Conservation (phyloP, 176 grass and related monocot genomes). For the Bonia amplexicaulis region DNA sequence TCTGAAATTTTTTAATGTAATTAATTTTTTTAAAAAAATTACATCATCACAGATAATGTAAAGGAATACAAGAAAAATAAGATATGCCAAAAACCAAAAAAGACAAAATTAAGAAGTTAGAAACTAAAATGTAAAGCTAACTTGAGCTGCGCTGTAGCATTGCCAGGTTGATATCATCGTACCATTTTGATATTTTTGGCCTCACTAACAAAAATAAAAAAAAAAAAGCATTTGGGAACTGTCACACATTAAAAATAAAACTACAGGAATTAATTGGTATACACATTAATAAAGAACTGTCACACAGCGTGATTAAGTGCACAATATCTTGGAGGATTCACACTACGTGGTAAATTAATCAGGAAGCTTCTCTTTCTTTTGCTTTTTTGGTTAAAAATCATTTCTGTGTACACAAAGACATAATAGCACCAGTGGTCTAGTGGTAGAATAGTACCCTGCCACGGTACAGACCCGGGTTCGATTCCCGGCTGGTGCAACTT, state of each 20-base stretch:
- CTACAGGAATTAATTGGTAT: no score
- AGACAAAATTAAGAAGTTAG: no score
- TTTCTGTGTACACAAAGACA: fast-evolving
- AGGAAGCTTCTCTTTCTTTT: neutral
- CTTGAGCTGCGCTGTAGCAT: neutral
- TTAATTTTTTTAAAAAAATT: no score
- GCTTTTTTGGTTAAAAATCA: fast-evolving
- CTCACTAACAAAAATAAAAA: neutral
- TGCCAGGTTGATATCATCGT: neutral
- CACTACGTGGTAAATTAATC: neutral
- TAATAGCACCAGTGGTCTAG: conserved; percentile 28
- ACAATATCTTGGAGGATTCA: neutral
- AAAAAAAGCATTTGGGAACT: no score
- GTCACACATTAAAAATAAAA: no score
- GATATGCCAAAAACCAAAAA: no score
- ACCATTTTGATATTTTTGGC: neutral
- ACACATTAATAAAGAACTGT: no score
- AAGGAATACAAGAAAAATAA: no score
- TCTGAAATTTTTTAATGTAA: no score
- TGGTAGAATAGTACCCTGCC: conserved; percentile 86
- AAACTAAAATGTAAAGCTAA: no score
- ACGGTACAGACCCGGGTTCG: conserved; percentile 70
- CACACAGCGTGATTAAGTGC: no score
- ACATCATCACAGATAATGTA: fast-evolving
- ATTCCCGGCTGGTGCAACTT: conserved; percentile 34